Base-by-base conservation (phyloP, 208 protist species). In the Leptomonas pyrrhocoris region DNA sequence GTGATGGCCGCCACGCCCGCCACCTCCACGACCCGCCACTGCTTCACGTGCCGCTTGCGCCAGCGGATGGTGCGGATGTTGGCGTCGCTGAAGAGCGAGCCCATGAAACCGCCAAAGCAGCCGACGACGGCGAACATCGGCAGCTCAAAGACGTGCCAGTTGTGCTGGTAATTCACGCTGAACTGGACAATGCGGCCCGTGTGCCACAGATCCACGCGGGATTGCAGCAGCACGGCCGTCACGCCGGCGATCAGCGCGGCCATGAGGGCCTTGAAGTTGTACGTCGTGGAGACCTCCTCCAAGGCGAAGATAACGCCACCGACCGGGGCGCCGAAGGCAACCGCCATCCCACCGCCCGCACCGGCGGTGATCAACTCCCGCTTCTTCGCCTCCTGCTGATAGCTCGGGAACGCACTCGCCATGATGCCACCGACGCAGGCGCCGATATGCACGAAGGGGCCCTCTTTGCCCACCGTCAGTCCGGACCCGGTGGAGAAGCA, bases 381-480 rank as follows among this genome's bases (percentile, higher is more conserved):
- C 62, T 79, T 69, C 63, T 89, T 90, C 23, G 60, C 66, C 55
- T 95, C 77, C 31, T 73, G 54, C 54, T 84, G 78, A 56, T 87
- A 94, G 54, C 79, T 78, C 51, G 81, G 76, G 53, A 95, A 93
- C 15, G 79, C 42, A 34, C 77, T 63, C 16, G 92, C 59, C 31
- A 94, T 64, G 54, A 91, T 71, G 63, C 79, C 81, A 27, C 85
- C 85, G 23, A 92, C 78, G 75, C 88, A 92, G 27, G 88, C 83
- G n/a, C 90, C 84, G 75, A 97, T 88, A 63, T 97, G 92, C 21
- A 97, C 90, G 73, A 95, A 97, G 2, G 92, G 92, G 6, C 92
- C 92, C 61, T 97, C 92, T 61, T 94, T 95, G 30, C 92, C 92
- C 15, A 94, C 75, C 5, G 83, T 79, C 34, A 97, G 77, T 11